These are phyloP conservation scores for Dioscorea dumetorum DNA, from an alignment of 106 monocot species.

Conservation along the genomic window DNA sequence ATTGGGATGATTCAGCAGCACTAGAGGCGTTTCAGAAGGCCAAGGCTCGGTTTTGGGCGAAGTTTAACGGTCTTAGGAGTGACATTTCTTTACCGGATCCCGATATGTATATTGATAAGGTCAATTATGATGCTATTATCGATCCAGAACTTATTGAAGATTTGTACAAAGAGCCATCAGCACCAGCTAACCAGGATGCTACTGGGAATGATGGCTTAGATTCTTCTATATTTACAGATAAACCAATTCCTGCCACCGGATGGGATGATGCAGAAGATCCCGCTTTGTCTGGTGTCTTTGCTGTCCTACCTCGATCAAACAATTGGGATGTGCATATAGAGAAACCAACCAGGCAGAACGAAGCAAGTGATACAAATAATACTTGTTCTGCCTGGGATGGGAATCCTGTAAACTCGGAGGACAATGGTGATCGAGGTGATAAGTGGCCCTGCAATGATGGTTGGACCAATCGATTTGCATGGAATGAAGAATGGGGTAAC, in stretches of 20 bases:
- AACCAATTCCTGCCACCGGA: constrained; percentile 6
- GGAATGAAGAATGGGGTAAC: no score
- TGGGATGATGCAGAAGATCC: constrained; percentile 5
- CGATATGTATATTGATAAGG: constrained; percentile 32
- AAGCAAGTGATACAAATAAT: background rate
- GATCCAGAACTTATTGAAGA: constrained; percentile 36
- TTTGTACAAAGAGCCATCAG: constrained; percentile 22
- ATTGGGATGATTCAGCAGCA: constrained; percentile 55
- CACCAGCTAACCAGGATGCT: background rate
- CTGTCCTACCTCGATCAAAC: background rate
- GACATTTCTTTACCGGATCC: constrained; percentile 26
- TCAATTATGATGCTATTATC: constrained; percentile 24
- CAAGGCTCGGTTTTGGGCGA: no score
- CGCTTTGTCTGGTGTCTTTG: background rate
- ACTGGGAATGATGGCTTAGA: background rate
- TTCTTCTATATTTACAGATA: no score
- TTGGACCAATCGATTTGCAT: background rate
- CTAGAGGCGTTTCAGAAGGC: constrained; percentile 40
- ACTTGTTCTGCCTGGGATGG: background rate
- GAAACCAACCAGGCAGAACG: background rate
- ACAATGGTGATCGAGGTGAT: background rate
- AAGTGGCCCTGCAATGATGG: background rate
- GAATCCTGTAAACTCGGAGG: constrained; percentile 5
- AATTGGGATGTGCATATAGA: constrained; percentile 5
- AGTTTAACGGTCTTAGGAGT: no score